phyloP scores from a whole-genome alignment of 495 filamentous ascomycete species.

The Penicillium soppii region DNA sequence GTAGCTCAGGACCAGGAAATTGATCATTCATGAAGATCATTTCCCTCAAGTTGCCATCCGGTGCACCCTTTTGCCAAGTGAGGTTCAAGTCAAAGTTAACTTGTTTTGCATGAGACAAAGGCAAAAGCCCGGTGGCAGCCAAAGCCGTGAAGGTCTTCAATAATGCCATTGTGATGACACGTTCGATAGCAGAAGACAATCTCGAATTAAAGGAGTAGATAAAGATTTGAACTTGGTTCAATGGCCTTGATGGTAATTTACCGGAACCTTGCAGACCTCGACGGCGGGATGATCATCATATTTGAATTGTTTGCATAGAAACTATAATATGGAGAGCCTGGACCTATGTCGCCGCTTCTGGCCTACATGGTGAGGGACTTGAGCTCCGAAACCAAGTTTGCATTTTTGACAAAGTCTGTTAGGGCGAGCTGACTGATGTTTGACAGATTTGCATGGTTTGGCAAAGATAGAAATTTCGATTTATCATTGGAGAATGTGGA shows the following conservation, averaged over 20 bases:
- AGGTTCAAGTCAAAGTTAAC: constrained; percentile 32
- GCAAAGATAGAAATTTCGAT: neutral
- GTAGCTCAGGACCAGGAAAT: constrained; percentile 54
- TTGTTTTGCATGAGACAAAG: constrained; percentile 17
- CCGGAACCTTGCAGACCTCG: neutral
- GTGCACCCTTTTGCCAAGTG: constrained; percentile 40
- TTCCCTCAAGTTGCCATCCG: constrained; percentile 39
- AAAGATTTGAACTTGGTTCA: neutral
- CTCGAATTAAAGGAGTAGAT: neutral
- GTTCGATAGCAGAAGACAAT: neutral
- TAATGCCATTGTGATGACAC: constrained; percentile 5
- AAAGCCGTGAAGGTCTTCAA: constrained; percentile 11
- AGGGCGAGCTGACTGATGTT: neutral
- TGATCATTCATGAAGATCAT: constrained; percentile 59
- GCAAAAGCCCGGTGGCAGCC: constrained; percentile 6
- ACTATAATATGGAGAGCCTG: neutral
- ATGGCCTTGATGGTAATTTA: neutral
- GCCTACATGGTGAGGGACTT: neutral
- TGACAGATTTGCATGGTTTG: constrained; percentile 1
- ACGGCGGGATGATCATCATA: no score
- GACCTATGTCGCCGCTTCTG: neutral
- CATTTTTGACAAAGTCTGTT: constrained; percentile 15
- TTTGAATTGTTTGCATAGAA: neutral
- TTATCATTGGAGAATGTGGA: neutral
- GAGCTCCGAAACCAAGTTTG: constrained; percentile 10